Percentiles rank a stretch among this genome's conserved stretches.
phyloP scores from a whole-genome alignment of 768 basidiomycete genomes.

The Naematelia encephala region DNA sequence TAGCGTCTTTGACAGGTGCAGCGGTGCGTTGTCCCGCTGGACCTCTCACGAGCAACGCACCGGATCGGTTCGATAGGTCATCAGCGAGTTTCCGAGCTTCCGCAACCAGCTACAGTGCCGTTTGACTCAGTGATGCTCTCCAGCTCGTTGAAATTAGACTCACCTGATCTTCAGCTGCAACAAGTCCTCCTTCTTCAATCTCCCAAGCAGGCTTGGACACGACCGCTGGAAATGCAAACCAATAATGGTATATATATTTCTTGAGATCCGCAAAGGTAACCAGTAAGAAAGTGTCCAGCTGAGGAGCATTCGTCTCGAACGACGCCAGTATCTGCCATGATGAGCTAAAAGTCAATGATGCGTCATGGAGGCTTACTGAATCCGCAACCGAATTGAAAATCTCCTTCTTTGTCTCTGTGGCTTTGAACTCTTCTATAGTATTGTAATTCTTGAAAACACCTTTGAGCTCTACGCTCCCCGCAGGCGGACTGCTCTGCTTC shows the following conservation, averaged over 20 bases:
- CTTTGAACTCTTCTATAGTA: constrained; percentile 91
- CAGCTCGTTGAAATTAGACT: constrained; percentile 18
- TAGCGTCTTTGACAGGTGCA: constrained; percentile 17
- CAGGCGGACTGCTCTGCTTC: constrained; percentile 18
- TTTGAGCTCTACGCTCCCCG: constrained; percentile 47
- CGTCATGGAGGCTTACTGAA: constrained; percentile 55
- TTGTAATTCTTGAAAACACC: constrained; percentile 92
- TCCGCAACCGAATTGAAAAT: constrained; percentile 71
- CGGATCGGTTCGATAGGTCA: not conserved
- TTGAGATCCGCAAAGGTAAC: constrained; percentile 96
- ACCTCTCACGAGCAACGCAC: constrained; percentile 23
- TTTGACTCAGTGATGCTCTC: not conserved
- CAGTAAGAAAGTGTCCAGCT: constrained; percentile 75
- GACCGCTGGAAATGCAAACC: constrained; percentile 96
- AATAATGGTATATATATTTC: constrained; percentile 96
- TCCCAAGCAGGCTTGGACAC: constrained; percentile 88
- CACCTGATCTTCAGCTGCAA: constrained; percentile 55
- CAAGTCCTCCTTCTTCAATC: constrained; percentile 62
- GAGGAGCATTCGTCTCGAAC: constrained; percentile 47
- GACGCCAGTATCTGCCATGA: constrained; percentile 33
- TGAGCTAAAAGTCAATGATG: not conserved
- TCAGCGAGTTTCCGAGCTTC: constrained; percentile 23
- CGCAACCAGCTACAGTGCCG: constrained; percentile 18
- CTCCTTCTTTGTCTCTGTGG: constrained; percentile 75
- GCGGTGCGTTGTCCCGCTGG: constrained; percentile 10